Conservation (phyloP, 1,284 basidiomycete genomes). For the Vanrija pseudolonga region DNA sequence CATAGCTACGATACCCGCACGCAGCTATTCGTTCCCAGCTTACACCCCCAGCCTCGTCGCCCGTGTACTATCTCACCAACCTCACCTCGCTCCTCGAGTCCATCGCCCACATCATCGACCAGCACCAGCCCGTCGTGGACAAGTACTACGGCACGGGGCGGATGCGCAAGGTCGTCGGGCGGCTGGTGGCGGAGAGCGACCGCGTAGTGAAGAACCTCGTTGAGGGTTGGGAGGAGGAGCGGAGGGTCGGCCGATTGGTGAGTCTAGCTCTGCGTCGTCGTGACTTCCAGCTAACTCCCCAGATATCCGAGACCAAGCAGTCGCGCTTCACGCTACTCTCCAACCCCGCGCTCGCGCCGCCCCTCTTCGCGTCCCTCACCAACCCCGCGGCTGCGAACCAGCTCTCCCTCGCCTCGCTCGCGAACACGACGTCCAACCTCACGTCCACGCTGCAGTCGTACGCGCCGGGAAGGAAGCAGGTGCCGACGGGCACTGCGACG, state of each 20-base stretch:
- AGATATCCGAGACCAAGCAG: constrained; percentile 46
- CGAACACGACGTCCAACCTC: constrained; percentile 48
- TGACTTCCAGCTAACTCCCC: too few relatives aligned
- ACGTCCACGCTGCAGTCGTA: constrained; percentile 48
- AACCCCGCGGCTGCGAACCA: constrained; percentile 19
- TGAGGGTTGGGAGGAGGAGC: constrained; percentile 85
- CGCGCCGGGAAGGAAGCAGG: constrained; percentile 39
- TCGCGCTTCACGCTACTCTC: constrained; percentile 41
- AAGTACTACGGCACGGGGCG: constrained; percentile 89
- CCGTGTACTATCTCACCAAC: constrained; percentile 79
- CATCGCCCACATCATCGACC: constrained; percentile 91
- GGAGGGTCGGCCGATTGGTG: constrained; percentile 51
- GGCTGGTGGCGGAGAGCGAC: constrained; percentile 82
- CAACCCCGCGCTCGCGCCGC: constrained; percentile 36
- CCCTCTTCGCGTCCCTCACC: constrained; percentile 30
- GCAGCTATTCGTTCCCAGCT: not conserved
- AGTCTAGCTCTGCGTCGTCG: too few relatives aligned
- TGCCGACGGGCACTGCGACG: constrained; percentile 31
- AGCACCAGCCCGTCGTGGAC: constrained; percentile 95
- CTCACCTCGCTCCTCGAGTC: constrained; percentile 90
- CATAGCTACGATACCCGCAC: too few relatives aligned
- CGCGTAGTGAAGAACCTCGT: constrained; percentile 71
- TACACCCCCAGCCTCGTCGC: constrained; percentile 66
- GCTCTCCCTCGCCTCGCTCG: constrained; percentile 35
- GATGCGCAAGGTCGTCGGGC: constrained; percentile 74